Percentiles rank a stretch among this genome's conserved stretches.
phyloP scores from a whole-genome alignment of 805 yeast species.

The Groenewaldozyma tartarivorans region DNA sequence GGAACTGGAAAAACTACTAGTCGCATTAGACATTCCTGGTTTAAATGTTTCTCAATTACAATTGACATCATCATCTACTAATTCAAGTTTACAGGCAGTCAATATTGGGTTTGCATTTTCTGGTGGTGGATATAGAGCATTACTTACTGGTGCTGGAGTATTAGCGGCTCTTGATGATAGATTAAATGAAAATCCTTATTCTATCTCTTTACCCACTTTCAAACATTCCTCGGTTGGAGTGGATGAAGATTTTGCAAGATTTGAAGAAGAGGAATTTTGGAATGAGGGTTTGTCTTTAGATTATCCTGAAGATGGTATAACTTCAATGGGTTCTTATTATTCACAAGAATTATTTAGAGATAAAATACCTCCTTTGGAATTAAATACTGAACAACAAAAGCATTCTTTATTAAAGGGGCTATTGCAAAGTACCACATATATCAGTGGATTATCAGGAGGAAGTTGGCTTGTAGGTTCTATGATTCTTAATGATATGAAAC shows the following conservation, averaged over 20 bases:
- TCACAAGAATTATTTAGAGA: constrained; percentile 38
- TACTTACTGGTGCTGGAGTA: constrained; percentile 76
- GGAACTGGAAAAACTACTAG: constrained; percentile 34
- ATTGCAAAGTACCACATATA: constrained; percentile 55
- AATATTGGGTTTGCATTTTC: constrained; percentile 44
- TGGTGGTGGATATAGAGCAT: constrained; percentile 90
- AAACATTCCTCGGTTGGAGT: too few species aligned
- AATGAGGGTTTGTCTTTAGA: constrained; percentile 56
- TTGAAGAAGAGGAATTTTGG: constrained; percentile 1
- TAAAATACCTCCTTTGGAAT: background rate
- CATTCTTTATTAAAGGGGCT: constrained; percentile 34
- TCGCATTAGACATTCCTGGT: constrained; percentile 36
- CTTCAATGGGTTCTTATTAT: constrained; percentile 58
- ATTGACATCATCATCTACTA: constrained; percentile 7
- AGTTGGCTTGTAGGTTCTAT: constrained; percentile 71
- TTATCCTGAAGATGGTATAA: constrained; percentile 58
- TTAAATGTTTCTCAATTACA: constrained; percentile 28
- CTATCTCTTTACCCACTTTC: background rate
- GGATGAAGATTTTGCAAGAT: background rate
- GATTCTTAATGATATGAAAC: constrained; percentile 25
- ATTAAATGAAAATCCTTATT: constrained; percentile 2
- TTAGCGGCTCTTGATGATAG: constrained; percentile 71
- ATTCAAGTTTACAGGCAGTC: constrained; percentile 4
- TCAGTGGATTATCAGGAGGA: constrained; percentile 76
- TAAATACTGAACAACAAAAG: background rate